Percentiles rank a stretch among this genome's conserved stretches.
Evolutionary conservation across 2,329 filamentous ascomycete species (phyloP).

Genomic region (Ophiobolus disseminans): DNA sequence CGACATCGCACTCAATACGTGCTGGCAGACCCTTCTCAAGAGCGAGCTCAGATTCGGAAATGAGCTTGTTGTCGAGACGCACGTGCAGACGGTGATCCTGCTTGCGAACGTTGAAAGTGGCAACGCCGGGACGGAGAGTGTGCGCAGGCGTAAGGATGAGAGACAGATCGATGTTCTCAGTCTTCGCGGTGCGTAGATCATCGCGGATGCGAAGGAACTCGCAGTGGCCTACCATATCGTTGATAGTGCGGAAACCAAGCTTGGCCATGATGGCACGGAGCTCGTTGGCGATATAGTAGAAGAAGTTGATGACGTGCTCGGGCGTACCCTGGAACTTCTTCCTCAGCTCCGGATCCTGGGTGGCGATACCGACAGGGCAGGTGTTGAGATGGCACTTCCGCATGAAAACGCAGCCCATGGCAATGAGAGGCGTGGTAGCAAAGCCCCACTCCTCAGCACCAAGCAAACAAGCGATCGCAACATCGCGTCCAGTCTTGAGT

Average conservation of each 20-base stretch:
- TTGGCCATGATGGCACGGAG: constrained; percentile 96
- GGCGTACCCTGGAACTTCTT: constrained; percentile 94
- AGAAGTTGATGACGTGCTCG: constrained; percentile 98
- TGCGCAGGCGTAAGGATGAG: constrained; percentile 95
- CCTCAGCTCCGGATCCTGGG: constrained; percentile 90
- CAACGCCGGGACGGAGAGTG: constrained; percentile 89
- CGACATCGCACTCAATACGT: constrained; percentile 91
- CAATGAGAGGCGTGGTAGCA: constrained; percentile 90
- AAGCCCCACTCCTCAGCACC: constrained; percentile 99
- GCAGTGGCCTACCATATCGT: constrained; percentile 95
- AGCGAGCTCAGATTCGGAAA: constrained; percentile 91
- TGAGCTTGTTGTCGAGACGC: constrained; percentile 95
- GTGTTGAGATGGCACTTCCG: constrained; percentile 75
- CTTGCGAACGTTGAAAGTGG: constrained; percentile 97
- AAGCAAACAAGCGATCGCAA: constrained; percentile 91
- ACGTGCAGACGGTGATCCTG: constrained; percentile 94
- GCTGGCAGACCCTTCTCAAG: constrained; percentile 93
- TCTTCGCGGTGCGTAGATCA: constrained; percentile 86
- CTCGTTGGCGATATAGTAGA: constrained; percentile 97
- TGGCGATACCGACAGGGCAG: constrained; percentile 92
- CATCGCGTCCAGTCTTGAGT: constrained; percentile 87
- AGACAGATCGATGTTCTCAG: constrained; percentile 89
- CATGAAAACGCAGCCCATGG: constrained; percentile 98
- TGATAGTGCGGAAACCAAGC: constrained; percentile 92
- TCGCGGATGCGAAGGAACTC: constrained; percentile 87